These are phyloP conservation scores for Astrothelium macrocarpum DNA, from an alignment of 495 filamentous ascomycete species.

Conservation along the genomic window DNA sequence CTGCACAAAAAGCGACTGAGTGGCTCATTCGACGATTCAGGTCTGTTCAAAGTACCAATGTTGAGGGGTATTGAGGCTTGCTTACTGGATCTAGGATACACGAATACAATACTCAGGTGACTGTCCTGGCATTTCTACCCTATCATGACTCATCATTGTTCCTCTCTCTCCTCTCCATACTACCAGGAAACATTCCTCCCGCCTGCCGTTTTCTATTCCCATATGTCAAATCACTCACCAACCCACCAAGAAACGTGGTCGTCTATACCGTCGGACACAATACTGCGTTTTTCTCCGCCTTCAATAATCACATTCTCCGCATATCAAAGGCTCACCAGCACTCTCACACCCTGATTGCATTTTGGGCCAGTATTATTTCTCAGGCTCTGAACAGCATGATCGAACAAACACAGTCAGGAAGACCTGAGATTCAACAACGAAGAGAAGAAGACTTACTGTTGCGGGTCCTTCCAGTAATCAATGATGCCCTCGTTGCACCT, in stretches of 20 bases:
- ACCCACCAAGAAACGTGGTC: constrained; percentile 67
- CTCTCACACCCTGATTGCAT: constrained; percentile 65
- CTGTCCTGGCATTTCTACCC: constrained; percentile 84
- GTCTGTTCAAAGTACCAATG: constrained; percentile 38
- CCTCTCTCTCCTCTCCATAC: constrained; percentile 66
- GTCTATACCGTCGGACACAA: constrained; percentile 71
- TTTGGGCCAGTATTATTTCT: constrained; percentile 77
- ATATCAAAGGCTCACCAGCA: constrained; percentile 57
- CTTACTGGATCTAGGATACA: constrained; percentile 59
- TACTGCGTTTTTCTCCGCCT: constrained; percentile 52
- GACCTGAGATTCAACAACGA: constrained; percentile 41
- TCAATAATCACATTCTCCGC: constrained; percentile 67
- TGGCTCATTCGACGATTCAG: constrained; percentile 89
- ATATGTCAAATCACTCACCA: constrained; percentile 63
- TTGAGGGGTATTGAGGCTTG: neutral
- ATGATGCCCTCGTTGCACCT: constrained; percentile 62
- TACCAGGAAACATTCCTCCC: constrained; percentile 60
- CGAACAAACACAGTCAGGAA: constrained; percentile 61
- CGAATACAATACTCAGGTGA: constrained; percentile 70
- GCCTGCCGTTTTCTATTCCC: constrained; percentile 78
- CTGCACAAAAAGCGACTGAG: constrained; percentile 81
- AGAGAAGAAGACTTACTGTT: constrained; percentile 65
- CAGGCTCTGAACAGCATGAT: constrained; percentile 74
- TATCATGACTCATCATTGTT: constrained; percentile 73
- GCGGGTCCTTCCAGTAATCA: constrained; percentile 62